These are phyloP conservation scores for Talaromyces sp. DNA, from an alignment of 2,329 filamentous ascomycete species.

Conservation along the genomic window DNA sequence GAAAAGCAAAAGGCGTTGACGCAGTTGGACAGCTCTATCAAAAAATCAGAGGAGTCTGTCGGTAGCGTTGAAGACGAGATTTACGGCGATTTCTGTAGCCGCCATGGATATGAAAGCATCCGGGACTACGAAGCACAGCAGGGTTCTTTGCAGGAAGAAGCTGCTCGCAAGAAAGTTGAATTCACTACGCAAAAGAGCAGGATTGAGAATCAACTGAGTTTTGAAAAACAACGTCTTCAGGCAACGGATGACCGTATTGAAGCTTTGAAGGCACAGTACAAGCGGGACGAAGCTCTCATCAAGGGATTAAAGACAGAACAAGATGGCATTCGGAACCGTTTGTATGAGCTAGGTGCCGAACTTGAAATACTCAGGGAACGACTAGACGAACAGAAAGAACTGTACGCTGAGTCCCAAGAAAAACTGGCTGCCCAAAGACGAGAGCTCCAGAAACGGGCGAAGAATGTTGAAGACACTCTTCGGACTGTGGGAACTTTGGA, in stretches of 20 bases:
- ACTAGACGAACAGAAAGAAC: constrained; percentile 62
- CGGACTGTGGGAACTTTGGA: constrained; percentile 76
- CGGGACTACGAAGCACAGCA: constrained; percentile 91
- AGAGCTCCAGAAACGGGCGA: constrained; percentile 77
- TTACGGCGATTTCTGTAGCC: constrained; percentile 77
- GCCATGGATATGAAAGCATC: constrained; percentile 81
- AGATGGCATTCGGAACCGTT: constrained; percentile 63
- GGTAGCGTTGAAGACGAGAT: constrained; percentile 80
- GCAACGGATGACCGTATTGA: constrained; percentile 64
- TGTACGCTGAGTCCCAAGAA: constrained; percentile 63
- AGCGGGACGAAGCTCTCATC: constrained; percentile 64
- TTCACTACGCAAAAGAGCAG: constrained; percentile 72
- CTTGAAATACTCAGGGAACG: constrained; percentile 69
- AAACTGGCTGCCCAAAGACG: constrained; percentile 71
- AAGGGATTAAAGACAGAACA: constrained; percentile 66
- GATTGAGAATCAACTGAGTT: constrained; percentile 55
- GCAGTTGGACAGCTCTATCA: constrained; percentile 51
- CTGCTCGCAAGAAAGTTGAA: constrained; percentile 75
- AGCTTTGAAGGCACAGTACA: constrained; percentile 59
- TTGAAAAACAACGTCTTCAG: constrained; percentile 66
- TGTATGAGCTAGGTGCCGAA: constrained; percentile 68
- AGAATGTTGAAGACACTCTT: constrained; percentile 69
- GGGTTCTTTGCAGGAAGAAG: constrained; percentile 85
- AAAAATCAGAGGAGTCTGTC: constrained; percentile 58
- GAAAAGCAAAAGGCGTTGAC: constrained; percentile 66